Conservation (phyloP, 1,284 basidiomycete genomes). For the Pterulicium gracile region DNA sequence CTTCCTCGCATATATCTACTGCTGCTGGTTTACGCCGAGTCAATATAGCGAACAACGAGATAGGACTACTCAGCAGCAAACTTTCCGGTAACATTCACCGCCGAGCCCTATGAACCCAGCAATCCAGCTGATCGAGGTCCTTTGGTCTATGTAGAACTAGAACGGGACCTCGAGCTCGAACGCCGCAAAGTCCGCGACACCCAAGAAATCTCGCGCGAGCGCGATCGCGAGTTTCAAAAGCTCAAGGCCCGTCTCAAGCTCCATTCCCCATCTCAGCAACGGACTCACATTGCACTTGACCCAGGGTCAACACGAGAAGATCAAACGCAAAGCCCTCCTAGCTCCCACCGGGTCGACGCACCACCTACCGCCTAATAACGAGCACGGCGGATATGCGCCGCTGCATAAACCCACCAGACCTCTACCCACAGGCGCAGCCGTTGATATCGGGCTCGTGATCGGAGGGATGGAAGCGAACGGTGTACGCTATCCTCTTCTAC, state of each 20-base stretch:
- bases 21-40: too few species aligned
- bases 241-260: slow-evolving; percentile 49
- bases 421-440: slow-evolving; percentile 7
- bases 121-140: slow-evolving; percentile 4
- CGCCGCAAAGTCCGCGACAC: slow-evolving; percentile 59
- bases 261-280: slow-evolving; percentile 2
- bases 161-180: slow-evolving; percentile 71
- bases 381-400: too few species aligned
- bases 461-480: slow-evolving; percentile 63
- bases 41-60: slow-evolving; percentile 59
- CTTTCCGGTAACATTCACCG: slow-evolving; percentile 32
- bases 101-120: slow-evolving; percentile 2
- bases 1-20: neutral
- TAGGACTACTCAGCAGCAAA: slow-evolving; percentile 59
- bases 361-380: too few species aligned
- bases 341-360: slow-evolving; percentile 23
- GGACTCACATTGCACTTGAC: neutral
- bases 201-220: slow-evolving; percentile 62
- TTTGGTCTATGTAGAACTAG: too few species aligned
- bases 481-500: slow-evolving; percentile 23
- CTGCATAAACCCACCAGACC: too few species aligned
- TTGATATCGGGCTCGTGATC: slow-evolving; percentile 45
- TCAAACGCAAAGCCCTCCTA: slow-evolving; percentile 69
- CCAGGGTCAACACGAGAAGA: slow-evolving; percentile 59
- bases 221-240: slow-evolving; percentile 80